Evolutionary conservation across 495 filamentous ascomycete genomes (phyloP).

Genomic region (Penicillium steckii): DNA sequence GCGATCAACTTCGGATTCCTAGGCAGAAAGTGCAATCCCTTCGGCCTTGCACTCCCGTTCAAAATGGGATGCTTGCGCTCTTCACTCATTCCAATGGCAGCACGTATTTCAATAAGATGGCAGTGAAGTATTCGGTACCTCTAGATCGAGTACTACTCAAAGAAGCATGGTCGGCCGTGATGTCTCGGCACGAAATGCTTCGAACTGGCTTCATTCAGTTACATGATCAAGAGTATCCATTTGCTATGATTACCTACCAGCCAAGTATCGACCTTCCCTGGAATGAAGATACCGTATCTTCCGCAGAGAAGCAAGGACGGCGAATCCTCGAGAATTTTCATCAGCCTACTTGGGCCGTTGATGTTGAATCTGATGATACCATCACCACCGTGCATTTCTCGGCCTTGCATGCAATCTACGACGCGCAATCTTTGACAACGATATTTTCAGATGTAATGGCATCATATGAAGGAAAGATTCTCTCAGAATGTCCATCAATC

Average conservation of each 20-base stretch:
- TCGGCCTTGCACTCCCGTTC: conserved; percentile 60
- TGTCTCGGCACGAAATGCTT: conserved; percentile 64
- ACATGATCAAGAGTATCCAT: conserved; percentile 45
- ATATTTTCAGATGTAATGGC: conserved; percentile 56
- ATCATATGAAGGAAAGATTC: conserved; percentile 28
- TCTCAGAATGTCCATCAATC: conserved; percentile 26
- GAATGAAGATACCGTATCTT: conserved; percentile 23
- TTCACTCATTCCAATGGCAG: conserved; percentile 65
- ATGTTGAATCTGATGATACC: conserved; percentile 20
- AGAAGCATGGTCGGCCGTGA: conserved; percentile 54
- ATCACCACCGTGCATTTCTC: conserved; percentile 44
- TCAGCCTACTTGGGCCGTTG: conserved; percentile 49
- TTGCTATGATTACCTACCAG: conserved; percentile 64
- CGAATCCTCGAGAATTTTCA: conserved; percentile 35
- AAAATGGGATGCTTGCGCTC: conserved; percentile 78
- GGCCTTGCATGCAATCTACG: conserved; percentile 75
- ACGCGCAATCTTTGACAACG: conserved; percentile 64
- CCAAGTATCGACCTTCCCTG: conserved; percentile 39
- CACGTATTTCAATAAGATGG: conserved; percentile 79
- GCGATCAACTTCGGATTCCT: conserved; percentile 17
- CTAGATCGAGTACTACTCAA: conserved; percentile 54
- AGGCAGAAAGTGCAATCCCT: conserved; percentile 24
- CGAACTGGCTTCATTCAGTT: conserved; percentile 67
- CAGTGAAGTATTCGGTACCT: conserved; percentile 50
- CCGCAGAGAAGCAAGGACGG: conserved; percentile 20